phyloP scores from a whole-genome alignment of 2,329 filamentous ascomycete genomes.

The Diaporthe destruens region DNA sequence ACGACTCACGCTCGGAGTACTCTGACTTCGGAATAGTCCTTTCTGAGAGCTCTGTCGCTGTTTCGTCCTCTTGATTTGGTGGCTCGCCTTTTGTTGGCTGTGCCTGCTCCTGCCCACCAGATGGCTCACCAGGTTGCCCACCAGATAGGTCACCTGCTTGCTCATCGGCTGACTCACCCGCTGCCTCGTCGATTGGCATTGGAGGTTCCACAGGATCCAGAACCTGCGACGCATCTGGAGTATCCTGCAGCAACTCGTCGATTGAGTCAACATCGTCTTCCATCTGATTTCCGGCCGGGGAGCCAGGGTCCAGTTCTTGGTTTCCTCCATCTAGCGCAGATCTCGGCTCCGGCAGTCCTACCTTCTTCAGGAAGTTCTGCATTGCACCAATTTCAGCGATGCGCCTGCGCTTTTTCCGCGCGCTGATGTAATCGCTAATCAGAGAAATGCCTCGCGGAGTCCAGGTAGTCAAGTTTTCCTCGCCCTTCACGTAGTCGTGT shows the following conservation, averaged over 20 bases:
- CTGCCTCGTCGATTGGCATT: slow-evolving; percentile 8
- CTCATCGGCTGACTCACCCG: slow-evolving; percentile 24
- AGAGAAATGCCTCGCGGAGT: slow-evolving; percentile 89
- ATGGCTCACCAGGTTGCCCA: slow-evolving; percentile 34
- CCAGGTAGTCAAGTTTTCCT: slow-evolving; percentile 89
- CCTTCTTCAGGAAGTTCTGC: slow-evolving; percentile 73
- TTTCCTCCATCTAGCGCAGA: slow-evolving; percentile 50
- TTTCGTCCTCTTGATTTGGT: slow-evolving; percentile 47
- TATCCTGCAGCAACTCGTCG: slow-evolving; percentile 70
- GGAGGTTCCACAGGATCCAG: slow-evolving; percentile 38
- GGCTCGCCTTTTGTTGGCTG: slow-evolving; percentile 35
- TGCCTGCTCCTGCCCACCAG: not conserved
- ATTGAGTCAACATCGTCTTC: slow-evolving; percentile 64
- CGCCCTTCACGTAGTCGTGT: slow-evolving; percentile 95
- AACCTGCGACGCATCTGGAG: slow-evolving; percentile 64
- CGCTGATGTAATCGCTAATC: slow-evolving; percentile 85
- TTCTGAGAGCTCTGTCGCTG: slow-evolving; percentile 40
- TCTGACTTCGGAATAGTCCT: slow-evolving; percentile 51
- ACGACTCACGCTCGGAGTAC: slow-evolving; percentile 60
- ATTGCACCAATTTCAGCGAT: slow-evolving; percentile 84
- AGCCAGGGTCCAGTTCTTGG: slow-evolving; percentile 53
- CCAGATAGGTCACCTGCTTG: slow-evolving; percentile 36
- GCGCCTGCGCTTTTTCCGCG: slow-evolving; percentile 79
- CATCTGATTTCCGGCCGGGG: slow-evolving; percentile 51
- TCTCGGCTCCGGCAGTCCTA: slow-evolving; percentile 61